Evolutionary conservation across 441 rosid species (phyloP), one percentile per base, ranked within the genome.

Genomic region (Croton setiger): DNA sequence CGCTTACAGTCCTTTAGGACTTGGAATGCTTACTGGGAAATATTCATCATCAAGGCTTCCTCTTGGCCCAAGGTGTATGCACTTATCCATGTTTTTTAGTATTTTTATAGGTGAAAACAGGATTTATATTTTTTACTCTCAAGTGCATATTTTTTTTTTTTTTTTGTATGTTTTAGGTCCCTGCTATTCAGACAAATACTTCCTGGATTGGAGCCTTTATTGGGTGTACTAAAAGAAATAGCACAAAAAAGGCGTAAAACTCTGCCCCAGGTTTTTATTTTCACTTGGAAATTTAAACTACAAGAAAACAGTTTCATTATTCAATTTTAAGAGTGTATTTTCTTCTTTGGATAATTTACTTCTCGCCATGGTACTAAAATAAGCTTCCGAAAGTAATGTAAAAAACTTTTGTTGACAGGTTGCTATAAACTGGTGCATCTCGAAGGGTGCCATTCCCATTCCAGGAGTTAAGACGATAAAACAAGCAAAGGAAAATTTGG

Each of bases 1-100:
- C 66, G 82, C 97, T 17, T 93, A 91, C 64, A 89, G 97, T 74
- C 98, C 98, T 77, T 86, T 93, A 0, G 98, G 96, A 69, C 84
- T 93, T 27, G 98, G 98, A 76, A 91, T 93, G 97, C 88, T 93
- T 72, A 85, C 96, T 0, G 98, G 97, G 60, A 89, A 93, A 81
- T 91, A 93, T 74, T 70, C 95, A 51, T 77, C 91, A 67, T 83
- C 92, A 2, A 74, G 64, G 13, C 93, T 91, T 66, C 98, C 96
- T 0, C 17, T 54, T n/a, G 98, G 98, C 52, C 98, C 96, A 20
- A 90, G 98, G 96, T 93, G 74, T 53, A 31, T 20, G 10, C 20
- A 49, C 70, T 12, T 15, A 7, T 64, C 21, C 10, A 3, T 61
- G 21, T 55, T 33, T 67, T 27, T 62, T 37, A 35, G 20, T 7